Evolutionary conservation across 352 stramenopile species (phyloP), one percentile per base, ranked within the genome.

Genomic region (Globisporangium paroecandrum): DNA sequence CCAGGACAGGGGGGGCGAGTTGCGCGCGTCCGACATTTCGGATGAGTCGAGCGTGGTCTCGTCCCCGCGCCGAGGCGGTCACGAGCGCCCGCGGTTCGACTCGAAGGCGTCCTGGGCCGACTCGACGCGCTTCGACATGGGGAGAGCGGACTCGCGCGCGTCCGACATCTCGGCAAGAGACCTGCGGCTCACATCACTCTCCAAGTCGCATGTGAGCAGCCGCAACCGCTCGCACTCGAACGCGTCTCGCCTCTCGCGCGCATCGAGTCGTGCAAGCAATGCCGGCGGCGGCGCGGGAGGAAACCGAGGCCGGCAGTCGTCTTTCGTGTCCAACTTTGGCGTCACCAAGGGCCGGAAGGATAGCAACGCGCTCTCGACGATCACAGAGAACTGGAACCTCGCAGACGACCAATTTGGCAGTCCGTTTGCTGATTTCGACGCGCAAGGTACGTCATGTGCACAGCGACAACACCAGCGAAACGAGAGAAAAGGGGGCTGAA

Each of bases 341-440:
- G 79, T 89, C 20, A 89, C 75, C 13, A 89, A 86, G 65, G 72
- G 70, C 27, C 84, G 77, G 62, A 89, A 83, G 51, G 85, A 90
- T 57, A 93, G 82, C 74, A 89, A 84, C 49, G 81, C 87, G 38
- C 72, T 93, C 61, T 95, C 84, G 32, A 95, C 84, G 7, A 95
- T 94, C 61, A 94, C 86, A n/a, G 86, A 94, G 78, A 87, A 91
- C 71, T 94, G 86, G 86, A 93, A 94, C 65, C 56, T 94, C 56
- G 73, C 76, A 0, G 84, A 95, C 65, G 86, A 94, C 55, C 77
- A 91, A 69, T 90, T 92, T 64, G 85, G 82, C 1, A 89, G 83
- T 46, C 82, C 84, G 36, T 94, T 94, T 57, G 66, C 84, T 0
- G 84, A 93, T 9, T 92, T 93, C 72, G 84, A 94, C 58, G 87